These are phyloP conservation scores for Ceratobasidium sp. DNA, from an alignment of 1,284 basidiomycete species.

Conservation along the genomic window DNA sequence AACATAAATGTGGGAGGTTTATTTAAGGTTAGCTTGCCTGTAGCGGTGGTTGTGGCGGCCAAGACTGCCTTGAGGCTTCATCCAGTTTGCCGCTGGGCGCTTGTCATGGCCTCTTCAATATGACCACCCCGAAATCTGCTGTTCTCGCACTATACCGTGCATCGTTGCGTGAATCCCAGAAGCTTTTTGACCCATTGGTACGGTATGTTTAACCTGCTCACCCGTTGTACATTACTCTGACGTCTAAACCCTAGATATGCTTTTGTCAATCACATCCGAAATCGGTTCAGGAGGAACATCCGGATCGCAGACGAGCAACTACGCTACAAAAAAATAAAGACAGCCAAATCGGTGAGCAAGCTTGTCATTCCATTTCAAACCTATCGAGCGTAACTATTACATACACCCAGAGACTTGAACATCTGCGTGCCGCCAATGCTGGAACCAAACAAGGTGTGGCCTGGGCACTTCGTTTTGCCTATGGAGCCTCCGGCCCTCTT, in stretches of 20 bases:
- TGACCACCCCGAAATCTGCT: slow-evolving; percentile 6
- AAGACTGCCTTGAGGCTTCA: slow-evolving; percentile 4
- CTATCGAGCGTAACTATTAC: background rate
- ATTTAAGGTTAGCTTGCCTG: slow-evolving; percentile 10
- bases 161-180: slow-evolving; percentile 30
- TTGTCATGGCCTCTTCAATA: background rate
- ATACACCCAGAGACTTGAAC: slow-evolving; percentile 66
- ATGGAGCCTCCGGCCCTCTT: slow-evolving; percentile 72
- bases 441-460: slow-evolving; percentile 68
- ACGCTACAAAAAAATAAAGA: slow-evolving; percentile 63
- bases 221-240: background rate
- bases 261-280: slow-evolving; percentile 70
- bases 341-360: slow-evolving; percentile 64
- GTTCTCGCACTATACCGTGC: slow-evolving; percentile 42
- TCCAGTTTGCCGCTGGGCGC: slow-evolving; percentile 8
- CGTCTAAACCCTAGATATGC: slow-evolving; percentile 65
- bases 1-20: background rate
- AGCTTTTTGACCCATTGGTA: slow-evolving; percentile 31
- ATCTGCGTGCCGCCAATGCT: slow-evolving; percentile 69
- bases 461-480: slow-evolving; percentile 78
- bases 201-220: slow-evolving; percentile 2
- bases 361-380: background rate
- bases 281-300: slow-evolving; percentile 65
- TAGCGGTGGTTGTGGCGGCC: slow-evolving; percentile 23
- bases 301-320: slow-evolving; percentile 51